A percentile compares a stretch with the other conserved stretches of the same genome.
Conservation (phyloP, 2,329 filamentous ascomycete genomes). For the Nemania abortiva region DNA sequence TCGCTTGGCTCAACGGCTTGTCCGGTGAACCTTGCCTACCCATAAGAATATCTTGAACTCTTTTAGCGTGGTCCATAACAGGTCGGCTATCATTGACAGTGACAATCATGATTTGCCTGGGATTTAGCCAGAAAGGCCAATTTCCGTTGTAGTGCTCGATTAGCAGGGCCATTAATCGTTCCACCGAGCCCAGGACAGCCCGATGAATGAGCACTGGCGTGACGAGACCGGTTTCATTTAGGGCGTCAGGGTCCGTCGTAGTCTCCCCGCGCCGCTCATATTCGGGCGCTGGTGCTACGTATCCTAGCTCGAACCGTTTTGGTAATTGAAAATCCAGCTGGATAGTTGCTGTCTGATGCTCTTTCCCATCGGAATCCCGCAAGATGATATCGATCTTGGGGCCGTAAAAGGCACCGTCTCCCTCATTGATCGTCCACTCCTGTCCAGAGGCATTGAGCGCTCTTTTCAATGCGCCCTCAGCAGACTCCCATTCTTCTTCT, state of each 20-base stretch:
- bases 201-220: slow-evolving; percentile 85
- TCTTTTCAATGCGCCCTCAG: slow-evolving; percentile 73
- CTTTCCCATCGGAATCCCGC: slow-evolving; percentile 82
- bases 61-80: slow-evolving; percentile 63
- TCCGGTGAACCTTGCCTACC: slow-evolving; percentile 56
- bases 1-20: slow-evolving; percentile 64
- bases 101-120: slow-evolving; percentile 79
- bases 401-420: slow-evolving; percentile 90
- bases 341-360: slow-evolving; percentile 89
- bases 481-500: slow-evolving; percentile 73
- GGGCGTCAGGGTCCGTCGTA: slow-evolving; percentile 61
- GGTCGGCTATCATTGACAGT: slow-evolving; percentile 74
- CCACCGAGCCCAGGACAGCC: slow-evolving; percentile 85
- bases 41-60: slow-evolving; percentile 63
- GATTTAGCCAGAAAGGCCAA: slow-evolving; percentile 92
- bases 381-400: slow-evolving; percentile 92
- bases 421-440: slow-evolving; percentile 80
- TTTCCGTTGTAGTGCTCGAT: slow-evolving; percentile 85
- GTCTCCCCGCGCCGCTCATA: slow-evolving; percentile 66
- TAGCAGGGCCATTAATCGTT: slow-evolving; percentile 85
- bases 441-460: slow-evolving; percentile 74
- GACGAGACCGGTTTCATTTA: slow-evolving; percentile 69
- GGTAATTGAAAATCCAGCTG: slow-evolving; percentile 92
- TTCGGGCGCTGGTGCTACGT: slow-evolving; percentile 76
- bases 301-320: slow-evolving; percentile 82